A percentile compares a stretch with the other conserved stretches of the same genome.
Evolutionary conservation across 2,329 filamentous ascomycete genomes (phyloP).

Genomic region (Camptophora hylomeconis): DNA sequence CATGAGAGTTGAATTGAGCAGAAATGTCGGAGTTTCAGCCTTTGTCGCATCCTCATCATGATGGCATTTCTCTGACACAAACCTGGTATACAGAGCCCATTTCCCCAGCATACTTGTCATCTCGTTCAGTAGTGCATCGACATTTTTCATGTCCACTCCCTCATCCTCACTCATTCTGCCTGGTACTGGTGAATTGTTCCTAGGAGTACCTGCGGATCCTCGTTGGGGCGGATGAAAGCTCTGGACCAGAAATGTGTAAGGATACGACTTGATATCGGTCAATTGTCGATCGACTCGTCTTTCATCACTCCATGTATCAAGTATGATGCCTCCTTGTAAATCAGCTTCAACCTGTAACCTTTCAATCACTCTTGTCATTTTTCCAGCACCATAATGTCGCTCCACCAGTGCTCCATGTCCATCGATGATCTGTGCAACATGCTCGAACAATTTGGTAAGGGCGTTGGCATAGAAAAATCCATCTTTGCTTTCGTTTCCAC

Average conservation of each 20-base stretch:
- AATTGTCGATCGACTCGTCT: constrained; percentile 70
- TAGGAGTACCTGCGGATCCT: constrained; percentile 45
- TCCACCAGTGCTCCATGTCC: constrained; percentile 83
- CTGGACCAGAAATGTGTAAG: constrained; percentile 92
- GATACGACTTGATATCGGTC: constrained; percentile 93
- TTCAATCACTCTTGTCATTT: constrained; percentile 91
- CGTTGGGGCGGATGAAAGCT: constrained; percentile 71
- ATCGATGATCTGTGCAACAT: constrained; percentile 93
- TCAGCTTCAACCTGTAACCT: constrained; percentile 88
- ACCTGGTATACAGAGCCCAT: constrained; percentile 86
- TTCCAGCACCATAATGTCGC: constrained; percentile 80
- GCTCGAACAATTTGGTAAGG: constrained; percentile 85
- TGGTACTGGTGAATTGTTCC: constrained; percentile 63
- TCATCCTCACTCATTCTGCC: constrained; percentile 72
- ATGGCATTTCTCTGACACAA: constrained; percentile 73
- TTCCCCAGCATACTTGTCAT: constrained; percentile 82
- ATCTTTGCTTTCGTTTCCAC: constrained; percentile 51
- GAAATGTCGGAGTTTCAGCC: constrained; percentile 53
- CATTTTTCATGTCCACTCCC: constrained; percentile 88
- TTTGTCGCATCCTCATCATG: constrained; percentile 46
- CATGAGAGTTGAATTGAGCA: constrained; percentile 65
- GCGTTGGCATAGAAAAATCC: constrained; percentile 85
- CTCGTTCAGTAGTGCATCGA: constrained; percentile 77
- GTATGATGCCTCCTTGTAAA: constrained; percentile 85
- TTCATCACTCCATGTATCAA: constrained; percentile 93